These are phyloP conservation scores for Cornus controversa DNA, from an alignment of 148 eudicot species.

Conservation along the genomic window DNA sequence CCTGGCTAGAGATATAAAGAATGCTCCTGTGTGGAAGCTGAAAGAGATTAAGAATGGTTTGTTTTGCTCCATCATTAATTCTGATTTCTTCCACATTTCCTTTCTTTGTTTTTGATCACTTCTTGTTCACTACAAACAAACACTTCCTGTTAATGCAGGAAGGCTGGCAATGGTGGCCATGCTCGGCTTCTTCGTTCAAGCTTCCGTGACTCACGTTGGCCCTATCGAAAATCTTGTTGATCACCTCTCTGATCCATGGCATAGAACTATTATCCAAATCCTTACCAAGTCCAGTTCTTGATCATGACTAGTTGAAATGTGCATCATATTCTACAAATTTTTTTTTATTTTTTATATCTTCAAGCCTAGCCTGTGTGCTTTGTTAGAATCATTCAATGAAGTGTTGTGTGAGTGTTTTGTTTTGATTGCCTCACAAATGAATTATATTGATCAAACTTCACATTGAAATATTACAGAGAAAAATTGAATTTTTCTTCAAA, in stretches of 20 bases:
- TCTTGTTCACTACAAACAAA: too few relatives aligned
- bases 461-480: too few relatives aligned
- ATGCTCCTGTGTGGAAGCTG: constrained; percentile 80
- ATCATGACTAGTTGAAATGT: background rate
- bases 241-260: constrained; percentile 92
- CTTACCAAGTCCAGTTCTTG: background rate
- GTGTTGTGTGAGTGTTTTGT: background rate
- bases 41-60: constrained; percentile 91
- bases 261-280: constrained; percentile 69
- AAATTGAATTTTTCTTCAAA: too few relatives aligned
- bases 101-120: too few relatives aligned
- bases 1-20: constrained; percentile 72
- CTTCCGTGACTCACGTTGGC: constrained; percentile 70
- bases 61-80: background rate
- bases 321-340: too few relatives aligned
- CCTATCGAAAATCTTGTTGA: constrained; percentile 73
- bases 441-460: too few relatives aligned
- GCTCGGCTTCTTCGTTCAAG: constrained; percentile 86
- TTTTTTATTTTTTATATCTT: too few relatives aligned
- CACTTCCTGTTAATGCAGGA: constrained; percentile 26
- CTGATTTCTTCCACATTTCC: background rate
- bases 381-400: too few relatives aligned
- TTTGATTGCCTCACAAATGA: background rate
- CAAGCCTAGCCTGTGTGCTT: background rate
- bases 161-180: constrained; percentile 89